Evolutionary conservation across 345 rosid species (phyloP).

Genomic region (Pugionium dolabratum): DNA sequence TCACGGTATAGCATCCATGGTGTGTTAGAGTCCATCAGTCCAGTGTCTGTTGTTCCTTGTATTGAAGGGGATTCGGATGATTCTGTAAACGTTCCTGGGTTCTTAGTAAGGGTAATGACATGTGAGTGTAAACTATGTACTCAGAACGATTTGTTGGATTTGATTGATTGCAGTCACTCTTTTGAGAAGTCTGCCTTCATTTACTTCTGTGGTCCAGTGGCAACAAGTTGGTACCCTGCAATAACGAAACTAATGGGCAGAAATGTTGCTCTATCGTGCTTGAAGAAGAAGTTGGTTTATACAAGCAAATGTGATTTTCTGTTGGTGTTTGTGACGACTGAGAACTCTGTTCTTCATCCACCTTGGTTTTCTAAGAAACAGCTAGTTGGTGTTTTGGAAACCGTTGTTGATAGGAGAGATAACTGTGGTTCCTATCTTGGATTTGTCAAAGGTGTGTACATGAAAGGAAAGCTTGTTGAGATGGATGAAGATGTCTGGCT

Average conservation of each 20-base stretch:
- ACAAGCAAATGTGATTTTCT: conserved; percentile 53
- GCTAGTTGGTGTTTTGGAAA: conserved; percentile 22
- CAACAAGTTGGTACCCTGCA: conserved; percentile 74
- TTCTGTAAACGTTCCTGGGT: conserved; percentile 58
- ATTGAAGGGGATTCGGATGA: conserved; percentile 19
- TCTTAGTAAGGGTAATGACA: conserved; percentile 52
- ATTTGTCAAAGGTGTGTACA: conserved; percentile 58
- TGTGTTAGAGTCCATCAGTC: conserved; percentile 59
- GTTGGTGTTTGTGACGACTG: conserved; percentile 58
- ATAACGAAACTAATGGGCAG: conserved; percentile 62
- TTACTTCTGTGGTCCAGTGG: conserved; percentile 59
- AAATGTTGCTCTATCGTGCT: conserved; percentile 47
- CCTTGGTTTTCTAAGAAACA: conserved; percentile 41
- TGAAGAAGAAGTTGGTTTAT: conserved; percentile 71
- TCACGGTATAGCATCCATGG: conserved; percentile 55
- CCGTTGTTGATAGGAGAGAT: conserved; percentile 44
- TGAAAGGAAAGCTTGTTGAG: conserved; percentile 82
- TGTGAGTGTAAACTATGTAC: conserved; percentile 61
- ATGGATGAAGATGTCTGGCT: conserved; percentile 88
- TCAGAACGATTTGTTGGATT: conserved; percentile 24
- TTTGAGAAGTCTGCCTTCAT: conserved; percentile 51
- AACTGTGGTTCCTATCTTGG: conserved; percentile 70
- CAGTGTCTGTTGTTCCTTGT: conserved; percentile 71
- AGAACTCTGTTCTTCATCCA: conserved; percentile 55
- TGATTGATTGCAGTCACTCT: conserved; percentile 35